Evolutionary conservation across 805 yeast genomes (phyloP).

Genomic region (Yamadazyma paraphyllophila): DNA sequence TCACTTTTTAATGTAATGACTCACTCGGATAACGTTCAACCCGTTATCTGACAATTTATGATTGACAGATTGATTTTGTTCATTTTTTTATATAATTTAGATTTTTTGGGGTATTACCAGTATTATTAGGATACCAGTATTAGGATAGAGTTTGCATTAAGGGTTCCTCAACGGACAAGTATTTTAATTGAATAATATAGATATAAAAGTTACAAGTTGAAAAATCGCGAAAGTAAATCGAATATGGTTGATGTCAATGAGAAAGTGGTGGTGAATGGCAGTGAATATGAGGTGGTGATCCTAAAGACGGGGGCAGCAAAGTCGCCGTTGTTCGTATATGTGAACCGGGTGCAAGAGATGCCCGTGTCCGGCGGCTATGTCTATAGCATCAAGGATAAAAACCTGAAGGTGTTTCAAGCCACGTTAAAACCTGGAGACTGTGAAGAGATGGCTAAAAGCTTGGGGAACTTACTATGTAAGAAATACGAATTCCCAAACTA

Average conservation of each 20-base stretch:
- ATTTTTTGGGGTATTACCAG: conserved; percentile 19
- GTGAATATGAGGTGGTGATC: conserved; percentile 9
- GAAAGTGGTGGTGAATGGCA: conserved; percentile 7
- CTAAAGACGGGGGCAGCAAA: conserved; percentile 1
- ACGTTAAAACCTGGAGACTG: conserved; percentile 10
- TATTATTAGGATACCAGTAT: conserved; percentile 10
- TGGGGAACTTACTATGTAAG: conserved; percentile 12
- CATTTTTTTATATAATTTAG: conserved; percentile 12
- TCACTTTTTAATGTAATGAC: conserved; percentile 44
- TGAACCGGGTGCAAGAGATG: conserved; percentile 5
- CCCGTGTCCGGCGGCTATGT: conserved; percentile 15
- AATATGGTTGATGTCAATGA: conserved; percentile 3
- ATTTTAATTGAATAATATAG: conserved; percentile 17
- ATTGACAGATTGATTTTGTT: conserved; percentile 12
- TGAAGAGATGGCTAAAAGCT: conserved; percentile 12
- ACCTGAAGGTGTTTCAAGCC: conserved; percentile 6
- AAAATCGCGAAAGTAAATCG: background rate
- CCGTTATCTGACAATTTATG: conserved; percentile 34
- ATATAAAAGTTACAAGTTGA: background rate
- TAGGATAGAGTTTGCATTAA: conserved; percentile 45
- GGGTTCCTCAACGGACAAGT: conserved; percentile 54
- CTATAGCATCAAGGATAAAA: conserved; percentile 11
- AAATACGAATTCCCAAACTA: conserved; percentile 13
- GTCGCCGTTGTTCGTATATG: conserved; percentile 13
- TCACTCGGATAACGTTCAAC: conserved; percentile 45